Conservation (phyloP, 2,329 filamentous ascomycete species). For the Colletotrichum spaethianum region DNA sequence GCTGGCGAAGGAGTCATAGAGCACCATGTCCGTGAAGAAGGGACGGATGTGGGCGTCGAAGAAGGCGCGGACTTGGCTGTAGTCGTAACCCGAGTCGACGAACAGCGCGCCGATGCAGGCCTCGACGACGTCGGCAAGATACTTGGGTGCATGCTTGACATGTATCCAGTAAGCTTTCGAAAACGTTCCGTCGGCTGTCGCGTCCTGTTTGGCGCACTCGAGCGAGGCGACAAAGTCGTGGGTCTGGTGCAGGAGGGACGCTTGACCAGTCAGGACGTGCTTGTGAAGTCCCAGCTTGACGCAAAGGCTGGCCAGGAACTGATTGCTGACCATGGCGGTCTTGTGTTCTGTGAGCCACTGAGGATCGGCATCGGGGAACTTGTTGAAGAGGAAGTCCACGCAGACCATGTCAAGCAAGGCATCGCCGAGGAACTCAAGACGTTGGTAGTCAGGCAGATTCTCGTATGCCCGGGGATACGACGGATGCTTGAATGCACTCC, state of each 20-base stretch:
- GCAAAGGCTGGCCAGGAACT: conserved; percentile 87
- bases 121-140: conserved; percentile 88
- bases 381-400: conserved; percentile 85
- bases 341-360: conserved; percentile 99
- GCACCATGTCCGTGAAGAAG: conserved; percentile 87
- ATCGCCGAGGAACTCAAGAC: conserved; percentile 93
- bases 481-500: conserved; percentile 90
- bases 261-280: conserved; percentile 74
- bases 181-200: conserved; percentile 52
- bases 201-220: conserved; percentile 60
- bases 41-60: conserved; percentile 81
- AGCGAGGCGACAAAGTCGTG: conserved; percentile 71
- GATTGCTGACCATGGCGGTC: conserved; percentile 99
- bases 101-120: conserved; percentile 92
- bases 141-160: conserved; percentile 77
- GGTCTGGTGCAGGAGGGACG: conserved; percentile 61
- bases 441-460: conserved; percentile 88
- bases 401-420: conserved; percentile 88
- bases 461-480: conserved; percentile 84
- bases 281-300: conserved; percentile 84
- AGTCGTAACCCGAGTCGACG: conserved; percentile 89
- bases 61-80: conserved; percentile 79
- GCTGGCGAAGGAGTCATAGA: conserved; percentile 90
- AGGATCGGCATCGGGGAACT: conserved; percentile 84
- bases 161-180: conserved; percentile 79